These are phyloP conservation scores for Boletus sensibilis DNA, from an alignment of 768 basidiomycete genomes.

Conservation along the genomic window DNA sequence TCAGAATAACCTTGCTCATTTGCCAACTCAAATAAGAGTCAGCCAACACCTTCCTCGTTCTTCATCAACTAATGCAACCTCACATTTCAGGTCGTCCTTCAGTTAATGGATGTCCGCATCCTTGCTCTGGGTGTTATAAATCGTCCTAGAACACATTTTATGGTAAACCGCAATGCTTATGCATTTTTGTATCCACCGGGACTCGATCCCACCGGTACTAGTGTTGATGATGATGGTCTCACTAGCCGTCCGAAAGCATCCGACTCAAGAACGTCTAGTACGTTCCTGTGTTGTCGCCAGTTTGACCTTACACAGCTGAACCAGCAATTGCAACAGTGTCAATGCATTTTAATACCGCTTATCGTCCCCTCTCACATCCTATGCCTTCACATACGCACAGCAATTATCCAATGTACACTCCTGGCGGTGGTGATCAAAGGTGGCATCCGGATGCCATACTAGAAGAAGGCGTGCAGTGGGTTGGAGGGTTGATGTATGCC, in stretches of 20 bases:
- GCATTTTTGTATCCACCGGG: conserved; percentile 69
- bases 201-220: conserved; percentile 37
- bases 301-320: background rate
- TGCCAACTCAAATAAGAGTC: conserved; percentile 67
- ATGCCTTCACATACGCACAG: conserved; percentile 52
- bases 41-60: conserved; percentile 23
- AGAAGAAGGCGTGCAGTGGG: conserved; percentile 67
- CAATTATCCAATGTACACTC: conserved; percentile 73
- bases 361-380: conserved; percentile 52
- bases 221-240: conserved; percentile 1
- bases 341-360: conserved; percentile 20
- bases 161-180: conserved; percentile 67
- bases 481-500: conserved; percentile 66
- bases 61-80: conserved; percentile 6
- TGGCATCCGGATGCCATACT: conserved; percentile 56
- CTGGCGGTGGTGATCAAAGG: conserved; percentile 64
- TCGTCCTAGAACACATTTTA: conserved; percentile 53
- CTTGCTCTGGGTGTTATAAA: conserved; percentile 67
- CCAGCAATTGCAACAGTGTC: background rate
- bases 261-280: conserved; percentile 3
- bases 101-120: conserved; percentile 70
- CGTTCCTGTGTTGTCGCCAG: background rate
- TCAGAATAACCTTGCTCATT: conserved; percentile 65
- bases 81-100: conserved; percentile 55
- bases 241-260: conserved; percentile 2